Conservation (phyloP, 2,329 filamentous ascomycete genomes). For the Aureobasidium subglaciale region DNA sequence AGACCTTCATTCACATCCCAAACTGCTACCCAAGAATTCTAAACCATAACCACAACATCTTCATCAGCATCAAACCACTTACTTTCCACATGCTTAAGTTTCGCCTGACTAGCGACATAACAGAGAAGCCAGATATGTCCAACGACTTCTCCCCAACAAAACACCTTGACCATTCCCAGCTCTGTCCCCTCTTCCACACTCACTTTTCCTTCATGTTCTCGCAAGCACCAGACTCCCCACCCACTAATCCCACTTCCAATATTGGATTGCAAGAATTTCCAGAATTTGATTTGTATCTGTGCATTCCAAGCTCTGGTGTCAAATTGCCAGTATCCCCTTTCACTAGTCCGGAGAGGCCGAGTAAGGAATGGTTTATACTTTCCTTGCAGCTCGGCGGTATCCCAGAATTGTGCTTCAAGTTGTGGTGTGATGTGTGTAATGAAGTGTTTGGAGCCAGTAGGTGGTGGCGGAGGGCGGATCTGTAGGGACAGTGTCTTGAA, state of each 20-base stretch:
- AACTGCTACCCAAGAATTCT: too few species aligned
- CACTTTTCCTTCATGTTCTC: constrained; percentile 23
- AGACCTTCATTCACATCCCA: too few species aligned
- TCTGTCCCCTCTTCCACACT: not conserved
- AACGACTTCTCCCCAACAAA: constrained; percentile 70
- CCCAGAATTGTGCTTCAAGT: constrained; percentile 24
- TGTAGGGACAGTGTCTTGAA: not conserved
- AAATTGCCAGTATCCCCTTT: constrained; percentile 74
- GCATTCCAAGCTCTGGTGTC: constrained; percentile 50
- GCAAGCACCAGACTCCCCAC: constrained; percentile 57
- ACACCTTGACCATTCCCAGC: constrained; percentile 52
- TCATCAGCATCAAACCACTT: constrained; percentile 62
- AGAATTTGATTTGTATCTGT: constrained; percentile 47
- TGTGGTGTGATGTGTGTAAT: constrained; percentile 26
- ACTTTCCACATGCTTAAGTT: constrained; percentile 50
- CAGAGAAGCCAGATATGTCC: constrained; percentile 68
- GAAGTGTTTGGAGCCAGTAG: constrained; percentile 20
- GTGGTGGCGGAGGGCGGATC: constrained; percentile 23
- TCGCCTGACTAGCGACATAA: constrained; percentile 62
- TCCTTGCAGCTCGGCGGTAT: constrained; percentile 11
- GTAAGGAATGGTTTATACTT: not conserved
- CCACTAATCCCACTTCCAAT: constrained; percentile 54
- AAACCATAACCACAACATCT: constrained; percentile 46
- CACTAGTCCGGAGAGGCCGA: constrained; percentile 45
- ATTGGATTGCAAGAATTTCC: constrained; percentile 55